These are phyloP conservation scores for Podospora anserina DNA, from an alignment of 495 filamentous ascomycete species.

Conservation along the genomic window DNA sequence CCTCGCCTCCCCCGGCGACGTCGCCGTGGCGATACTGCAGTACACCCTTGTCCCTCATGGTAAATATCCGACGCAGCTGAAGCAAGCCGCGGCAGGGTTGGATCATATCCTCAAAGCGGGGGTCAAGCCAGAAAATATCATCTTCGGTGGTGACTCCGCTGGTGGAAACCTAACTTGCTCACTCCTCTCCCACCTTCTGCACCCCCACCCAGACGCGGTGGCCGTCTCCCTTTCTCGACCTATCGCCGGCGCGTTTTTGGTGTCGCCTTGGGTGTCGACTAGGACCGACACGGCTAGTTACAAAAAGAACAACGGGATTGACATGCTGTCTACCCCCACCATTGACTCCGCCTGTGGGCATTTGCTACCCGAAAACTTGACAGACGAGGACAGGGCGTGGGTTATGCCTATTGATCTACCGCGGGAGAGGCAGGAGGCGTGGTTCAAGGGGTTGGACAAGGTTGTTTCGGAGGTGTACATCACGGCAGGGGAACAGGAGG, in stretches of 20 bases:
- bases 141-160: slow-evolving; percentile 36
- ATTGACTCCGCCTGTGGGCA: not conserved
- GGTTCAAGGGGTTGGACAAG: slow-evolving; percentile 26
- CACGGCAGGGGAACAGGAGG: slow-evolving; percentile 27
- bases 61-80: slow-evolving; percentile 29
- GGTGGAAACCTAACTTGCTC: slow-evolving; percentile 32
- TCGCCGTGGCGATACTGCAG: slow-evolving; percentile 34
- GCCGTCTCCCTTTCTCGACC: slow-evolving; percentile 17
- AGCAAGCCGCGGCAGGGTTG: slow-evolving; percentile 30
- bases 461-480: slow-evolving; percentile 23
- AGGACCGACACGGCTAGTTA: slow-evolving; percentile 13
- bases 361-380: not conserved
- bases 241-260: slow-evolving; percentile 29
- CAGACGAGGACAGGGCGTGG: slow-evolving; percentile 17
- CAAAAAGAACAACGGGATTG: slow-evolving; percentile 23
- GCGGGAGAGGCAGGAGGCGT: slow-evolving; percentile 19
- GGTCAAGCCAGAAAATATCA: slow-evolving; percentile 22
- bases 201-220: slow-evolving; percentile 24
- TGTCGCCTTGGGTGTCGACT: slow-evolving; percentile 30
- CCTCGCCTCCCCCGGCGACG: slow-evolving; percentile 21
- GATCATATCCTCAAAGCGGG: slow-evolving; percentile 24
- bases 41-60: slow-evolving; percentile 32
- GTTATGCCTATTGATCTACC: slow-evolving; percentile 25
- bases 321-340: slow-evolving; percentile 27
- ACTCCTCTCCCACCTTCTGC: slow-evolving; percentile 29